Evolutionary conservation across 2,329 filamentous ascomycete genomes (phyloP), one percentile per base, ranked within the genome.

Genomic region (Mollisiaceae sp.): DNA sequence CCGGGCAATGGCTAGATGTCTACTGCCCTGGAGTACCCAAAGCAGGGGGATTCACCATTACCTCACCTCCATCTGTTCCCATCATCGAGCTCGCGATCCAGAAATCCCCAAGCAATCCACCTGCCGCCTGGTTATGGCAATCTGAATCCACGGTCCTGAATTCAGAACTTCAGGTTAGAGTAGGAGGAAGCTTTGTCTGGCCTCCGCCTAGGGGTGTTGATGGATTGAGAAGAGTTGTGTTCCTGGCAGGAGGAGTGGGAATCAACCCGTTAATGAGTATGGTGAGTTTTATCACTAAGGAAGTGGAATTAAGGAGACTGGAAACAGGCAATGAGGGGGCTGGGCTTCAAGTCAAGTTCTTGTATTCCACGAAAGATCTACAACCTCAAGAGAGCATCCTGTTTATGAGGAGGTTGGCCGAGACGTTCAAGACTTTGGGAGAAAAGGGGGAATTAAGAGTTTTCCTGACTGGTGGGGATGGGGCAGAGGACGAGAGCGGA

Each of bases 1-100:
- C 93, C 5, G 93, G 93, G 62, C 93, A 97, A 82, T 97, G 93
- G 92, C 84, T 97, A 63, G 93, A 97, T 76, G 89, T 93, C 8
- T 89, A 91, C 76, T 85, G 93, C 61, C 92, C 93, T 1, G 82
- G 81, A 43, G 79, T 92, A 54, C 73, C 83, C 52, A 88, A 90
- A 75, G 89, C 92, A 3, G 93, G 93, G 39, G 93, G 93, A 65
- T 97, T 97, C 81, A 97, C 93, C 50, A 91, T 97, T 69, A 94
- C 92, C 8, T 95, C 91, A 1, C 80, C 90, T 0, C 92, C 92
- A 43, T 62, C 67, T 77, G 75, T 57, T 70, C 12, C 71, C 59
- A 91, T 89, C 76, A 22, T 96, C 56, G 93, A 97, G 76, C 85
- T 97, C 6, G 93, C 93, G 0, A 84, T 97, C 24, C 91, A 95